Base-by-base conservation (phyloP, 345 rosid genomes). In the Eutrema yunnanense region DNA sequence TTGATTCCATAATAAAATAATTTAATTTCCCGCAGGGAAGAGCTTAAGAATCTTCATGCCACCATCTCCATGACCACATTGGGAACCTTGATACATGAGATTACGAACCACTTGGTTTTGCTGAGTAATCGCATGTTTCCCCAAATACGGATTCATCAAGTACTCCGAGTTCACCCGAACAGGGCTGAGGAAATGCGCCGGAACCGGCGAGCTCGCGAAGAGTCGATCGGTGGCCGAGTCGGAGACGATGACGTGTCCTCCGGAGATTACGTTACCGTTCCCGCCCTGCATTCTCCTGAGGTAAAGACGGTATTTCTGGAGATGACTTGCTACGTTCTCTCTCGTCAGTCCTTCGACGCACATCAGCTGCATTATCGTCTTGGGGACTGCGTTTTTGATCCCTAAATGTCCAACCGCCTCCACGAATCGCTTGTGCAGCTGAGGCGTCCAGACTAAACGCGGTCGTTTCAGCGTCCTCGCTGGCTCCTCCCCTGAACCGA, bases 291-390 rank as follows among this genome's bases (percentile, higher is more conserved):
- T 95, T 81, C 97, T 82, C 77, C 87, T 92, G 65, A 92, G 74
- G 69, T 95, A 95, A 30, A 95, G 90, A 48, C 99, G 82, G 59
- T 95, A 95, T 76, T 95, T 95, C 63, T 95, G 99, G 67, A 95
- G 75, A 80, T 95, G 97, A 44, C 93, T 89, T 34, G 99, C 99
- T 2, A 95, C 99, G 77, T 92, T 95, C 77, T 95, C 97, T 30
- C 97, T 84, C 8, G 96, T 95, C 72, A 95, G 67, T 1, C 99
- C 99, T 49, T 92, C 97, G 0, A 95, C 99, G 59, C 88, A 89
- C 99, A 95, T 95, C 63, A 92, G 50, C 78, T 92, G 97, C 99
- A 95, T 95, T 71, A 95, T 92, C 48, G 99, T 95, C 81, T 95
- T 95, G 1, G 99, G 99, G 1, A 95, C 99, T 1, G 96, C 99